Evolutionary conservation across 1,139 yeast species (phyloP).

Genomic region (Zygoascus sp.): DNA sequence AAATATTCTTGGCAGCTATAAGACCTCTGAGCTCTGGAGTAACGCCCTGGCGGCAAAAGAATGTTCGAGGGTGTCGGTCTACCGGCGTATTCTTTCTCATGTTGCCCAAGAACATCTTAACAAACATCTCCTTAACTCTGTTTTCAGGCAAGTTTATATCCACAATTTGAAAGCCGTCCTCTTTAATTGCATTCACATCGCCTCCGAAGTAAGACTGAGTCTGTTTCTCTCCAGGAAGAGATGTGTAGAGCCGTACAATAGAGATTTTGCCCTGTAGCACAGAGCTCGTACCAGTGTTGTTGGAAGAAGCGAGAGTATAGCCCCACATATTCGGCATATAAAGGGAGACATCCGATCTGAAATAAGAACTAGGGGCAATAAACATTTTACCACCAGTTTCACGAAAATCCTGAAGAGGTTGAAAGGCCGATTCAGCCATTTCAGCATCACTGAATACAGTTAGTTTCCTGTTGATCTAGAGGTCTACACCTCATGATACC

Average conservation of each 20-base stretch:
- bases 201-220: slow-evolving; percentile 54
- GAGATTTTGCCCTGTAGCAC: slow-evolving; percentile 53
- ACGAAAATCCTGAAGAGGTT: slow-evolving; percentile 72
- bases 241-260: slow-evolving; percentile 60
- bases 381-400: slow-evolving; percentile 84
- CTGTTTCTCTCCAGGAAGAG: slow-evolving; percentile 69
- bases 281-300: slow-evolving; percentile 42
- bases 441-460: slow-evolving; percentile 55
- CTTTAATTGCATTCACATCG: slow-evolving; percentile 19
- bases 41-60: slow-evolving; percentile 59
- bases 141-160: slow-evolving; percentile 74
- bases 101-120: slow-evolving; percentile 44
- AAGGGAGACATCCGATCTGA: slow-evolving; percentile 67
- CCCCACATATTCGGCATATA: slow-evolving; percentile 84
- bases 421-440: slow-evolving; percentile 80
- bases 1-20: slow-evolving; percentile 65
- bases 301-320: slow-evolving; percentile 44
- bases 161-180: slow-evolving; percentile 56
- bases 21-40: slow-evolving; percentile 56
- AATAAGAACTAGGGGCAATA: slow-evolving; percentile 70
- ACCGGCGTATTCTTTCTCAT: slow-evolving; percentile 41
- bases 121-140: slow-evolving; percentile 58
- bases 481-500: slow-evolving; percentile 33
- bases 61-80: slow-evolving; percentile 52
- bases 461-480: neutral